These are phyloP conservation scores for Gossypium gossypioides DNA, from an alignment of 441 rosid species.

Conservation along the genomic window DNA sequence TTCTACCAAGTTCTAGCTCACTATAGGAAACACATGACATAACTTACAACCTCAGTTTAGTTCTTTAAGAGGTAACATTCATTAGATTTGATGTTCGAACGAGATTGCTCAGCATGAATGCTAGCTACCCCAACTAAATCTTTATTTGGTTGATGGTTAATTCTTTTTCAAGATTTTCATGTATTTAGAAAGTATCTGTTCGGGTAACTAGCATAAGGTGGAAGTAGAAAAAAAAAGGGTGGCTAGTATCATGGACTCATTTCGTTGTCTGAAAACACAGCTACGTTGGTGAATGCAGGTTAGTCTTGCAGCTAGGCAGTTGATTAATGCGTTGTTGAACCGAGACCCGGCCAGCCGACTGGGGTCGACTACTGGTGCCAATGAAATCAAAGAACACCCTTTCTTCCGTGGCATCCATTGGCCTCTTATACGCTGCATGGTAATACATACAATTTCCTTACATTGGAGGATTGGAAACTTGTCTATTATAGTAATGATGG, in stretches of 20 bases:
- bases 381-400: slow-evolving; percentile 80
- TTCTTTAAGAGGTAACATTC: neutral
- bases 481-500: slow-evolving; percentile 7
- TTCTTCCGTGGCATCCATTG: slow-evolving; percentile 83
- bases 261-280: neutral
- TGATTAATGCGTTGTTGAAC: slow-evolving; percentile 60
- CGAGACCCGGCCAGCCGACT: slow-evolving; percentile 67
- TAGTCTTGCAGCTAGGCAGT: slow-evolving; percentile 70
- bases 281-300: slow-evolving; percentile 43
- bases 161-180: too few species aligned
- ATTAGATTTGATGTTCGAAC: neutral
- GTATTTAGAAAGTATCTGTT: too few species aligned
- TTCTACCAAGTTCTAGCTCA: neutral
- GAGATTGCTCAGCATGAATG: neutral
- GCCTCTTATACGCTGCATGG: slow-evolving; percentile 96
- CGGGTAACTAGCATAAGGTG: neutral
- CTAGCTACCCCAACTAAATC: too few species aligned
- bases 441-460: slow-evolving; percentile 23
- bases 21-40: neutral
- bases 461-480: neutral
- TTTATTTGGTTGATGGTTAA: too few species aligned
- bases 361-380: slow-evolving; percentile 73
- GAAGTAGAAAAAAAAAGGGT: neutral
- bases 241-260: neutral
- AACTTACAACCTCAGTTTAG: neutral